Evolutionary conservation across 2,329 filamentous ascomycete genomes (phyloP).

Genomic region (Penicillium sp.): DNA sequence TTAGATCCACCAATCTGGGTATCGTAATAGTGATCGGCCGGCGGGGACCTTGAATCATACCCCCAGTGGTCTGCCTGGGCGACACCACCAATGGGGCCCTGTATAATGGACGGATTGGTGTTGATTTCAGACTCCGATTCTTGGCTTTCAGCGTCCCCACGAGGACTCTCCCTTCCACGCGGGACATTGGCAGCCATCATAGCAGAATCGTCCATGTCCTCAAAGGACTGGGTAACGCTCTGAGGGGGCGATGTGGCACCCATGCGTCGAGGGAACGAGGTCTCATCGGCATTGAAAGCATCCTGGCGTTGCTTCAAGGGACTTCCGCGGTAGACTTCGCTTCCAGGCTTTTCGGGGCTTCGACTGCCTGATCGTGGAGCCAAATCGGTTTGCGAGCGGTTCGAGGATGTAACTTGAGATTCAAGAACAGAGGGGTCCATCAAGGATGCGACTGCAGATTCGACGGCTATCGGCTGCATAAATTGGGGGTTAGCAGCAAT

Average conservation of each 20-base stretch:
- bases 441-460: conserved; percentile 87
- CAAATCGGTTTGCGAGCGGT: conserved; percentile 46
- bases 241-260: conserved; percentile 53
- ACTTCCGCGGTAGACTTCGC: conserved; percentile 39
- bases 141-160: conserved; percentile 69
- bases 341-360: conserved; percentile 27
- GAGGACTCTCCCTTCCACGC: conserved; percentile 65
- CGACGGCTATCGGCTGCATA: conserved; percentile 70
- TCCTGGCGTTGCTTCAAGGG: conserved; percentile 46
- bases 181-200: conserved; percentile 65
- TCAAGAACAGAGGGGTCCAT: conserved; percentile 79
- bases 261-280: conserved; percentile 39
- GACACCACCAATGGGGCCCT: conserved; percentile 65
- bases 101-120: conserved; percentile 81
- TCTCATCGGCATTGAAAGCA: conserved; percentile 36
- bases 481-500: conserved; percentile 72
- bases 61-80: conserved; percentile 55
- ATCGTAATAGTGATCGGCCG: conserved; percentile 44
- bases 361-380: conserved; percentile 38
- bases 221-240: conserved; percentile 50
- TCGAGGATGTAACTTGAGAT: conserved; percentile 47
- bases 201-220: conserved; percentile 43
- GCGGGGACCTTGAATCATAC: conserved; percentile 53
- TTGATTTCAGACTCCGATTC: conserved; percentile 61
- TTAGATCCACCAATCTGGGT: conserved; percentile 51